Conservation (phyloP, 306 rosid genomes). For the Quercus rubra region DNA sequence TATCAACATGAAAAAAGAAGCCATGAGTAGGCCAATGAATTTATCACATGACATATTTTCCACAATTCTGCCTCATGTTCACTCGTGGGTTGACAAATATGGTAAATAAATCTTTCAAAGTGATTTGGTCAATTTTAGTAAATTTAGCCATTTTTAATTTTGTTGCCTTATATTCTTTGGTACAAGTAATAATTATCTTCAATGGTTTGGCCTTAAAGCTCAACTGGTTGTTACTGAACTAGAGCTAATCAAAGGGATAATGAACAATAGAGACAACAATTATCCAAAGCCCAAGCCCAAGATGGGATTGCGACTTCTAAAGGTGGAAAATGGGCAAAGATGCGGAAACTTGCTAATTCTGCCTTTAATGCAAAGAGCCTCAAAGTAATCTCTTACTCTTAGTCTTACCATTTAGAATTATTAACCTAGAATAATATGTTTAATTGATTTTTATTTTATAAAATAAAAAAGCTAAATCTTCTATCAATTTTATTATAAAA, state of each 20-base stretch:
- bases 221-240: neutral
- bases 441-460: too few species aligned
- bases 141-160: neutral
- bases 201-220: conserved; percentile 6
- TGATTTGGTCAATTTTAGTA: neutral
- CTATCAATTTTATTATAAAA: too few species aligned
- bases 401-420: neutral
- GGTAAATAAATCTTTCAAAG: neutral
- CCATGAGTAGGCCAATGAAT: too few species aligned
- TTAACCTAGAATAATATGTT: too few species aligned
- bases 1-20: too few species aligned
- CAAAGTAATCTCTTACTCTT: neutral
- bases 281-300: neutral
- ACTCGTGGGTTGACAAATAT: too few species aligned
- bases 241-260: neutral
- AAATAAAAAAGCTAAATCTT: too few species aligned
- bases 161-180: neutral
- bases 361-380: conserved; percentile 14
- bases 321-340: conserved; percentile 19
- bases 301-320: neutral
- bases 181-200: conserved; percentile 1
- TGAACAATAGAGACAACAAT: neutral
- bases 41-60: too few species aligned
- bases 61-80: too few species aligned
- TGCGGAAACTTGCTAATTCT: conserved; percentile 4